A percentile compares a stretch with the other conserved stretches of the same genome.
Conservation (phyloP, 257 asterid species). For the Linaria vulgaris region DNA sequence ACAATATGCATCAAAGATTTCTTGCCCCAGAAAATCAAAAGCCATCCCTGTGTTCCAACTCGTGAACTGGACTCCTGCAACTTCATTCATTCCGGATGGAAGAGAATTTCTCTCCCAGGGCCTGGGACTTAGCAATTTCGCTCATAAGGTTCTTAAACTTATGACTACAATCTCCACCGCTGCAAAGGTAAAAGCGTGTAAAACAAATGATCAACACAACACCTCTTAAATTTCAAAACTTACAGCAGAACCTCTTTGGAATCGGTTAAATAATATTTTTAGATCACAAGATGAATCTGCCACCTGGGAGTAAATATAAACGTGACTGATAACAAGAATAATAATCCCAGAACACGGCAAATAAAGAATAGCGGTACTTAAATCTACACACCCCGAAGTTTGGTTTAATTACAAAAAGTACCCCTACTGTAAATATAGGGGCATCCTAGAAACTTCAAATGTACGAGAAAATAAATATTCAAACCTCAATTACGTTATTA, state of each 20-base stretch:
- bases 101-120: slow-evolving; percentile 76
- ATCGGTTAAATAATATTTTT: background rate
- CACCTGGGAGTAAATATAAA: too few relatives aligned
- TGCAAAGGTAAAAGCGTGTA: slow-evolving; percentile 31
- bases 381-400: too few relatives aligned
- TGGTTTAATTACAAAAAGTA: too few relatives aligned
- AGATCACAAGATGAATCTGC: too few relatives aligned
- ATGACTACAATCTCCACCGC: slow-evolving; percentile 97
- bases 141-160: slow-evolving; percentile 89
- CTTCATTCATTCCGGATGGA: slow-evolving; percentile 80
- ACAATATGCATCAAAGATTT: background rate
- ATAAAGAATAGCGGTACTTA: background rate
- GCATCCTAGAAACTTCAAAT: too few relatives aligned
- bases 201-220: background rate
- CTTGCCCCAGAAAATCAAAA: background rate
- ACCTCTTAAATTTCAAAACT: background rate
- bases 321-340: background rate
- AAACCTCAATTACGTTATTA: too few relatives aligned
- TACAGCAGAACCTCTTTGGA: background rate
- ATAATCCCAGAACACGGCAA: background rate
- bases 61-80: background rate
- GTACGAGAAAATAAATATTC: too few relatives aligned
- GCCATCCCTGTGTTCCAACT: background rate
- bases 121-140: slow-evolving; percentile 62
- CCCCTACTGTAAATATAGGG: too few relatives aligned